Conservation (phyloP, 352 stramenopile genomes). For the Globisporangium nodosum region DNA sequence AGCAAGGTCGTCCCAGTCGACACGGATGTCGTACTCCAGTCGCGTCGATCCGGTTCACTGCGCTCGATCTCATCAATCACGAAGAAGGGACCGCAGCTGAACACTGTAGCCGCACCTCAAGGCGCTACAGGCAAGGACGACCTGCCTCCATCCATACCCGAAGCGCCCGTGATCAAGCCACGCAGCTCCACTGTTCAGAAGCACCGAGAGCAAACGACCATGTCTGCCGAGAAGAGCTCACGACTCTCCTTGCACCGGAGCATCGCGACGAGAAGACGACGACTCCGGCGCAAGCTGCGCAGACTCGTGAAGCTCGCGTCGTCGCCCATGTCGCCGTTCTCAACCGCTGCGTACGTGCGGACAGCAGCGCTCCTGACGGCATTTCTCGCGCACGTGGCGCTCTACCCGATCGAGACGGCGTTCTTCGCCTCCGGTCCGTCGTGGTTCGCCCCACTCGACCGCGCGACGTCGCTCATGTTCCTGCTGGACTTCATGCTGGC, state of each 20-base stretch:
- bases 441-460: neutral
- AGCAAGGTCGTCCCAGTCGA: neutral
- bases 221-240: neutral
- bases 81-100: too few species aligned
- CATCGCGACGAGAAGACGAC: neutral
- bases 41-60: neutral
- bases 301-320: neutral
- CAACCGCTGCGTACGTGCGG: conserved; percentile 19
- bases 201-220: neutral
- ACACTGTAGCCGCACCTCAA: neutral
- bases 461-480: conserved; percentile 11
- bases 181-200: neutral
- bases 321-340: conserved; percentile 32
- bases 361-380: conserved; percentile 18
- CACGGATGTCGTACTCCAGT: neutral
- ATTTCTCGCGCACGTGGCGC: conserved; percentile 25
- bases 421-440: conserved; percentile 16
- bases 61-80: neutral
- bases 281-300: neutral
- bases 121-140: neutral
- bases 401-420: conserved; percentile 29
- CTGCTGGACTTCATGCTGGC: conserved; percentile 21
- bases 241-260: conserved; percentile 7
- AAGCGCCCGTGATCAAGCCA: conserved; percentile 1
- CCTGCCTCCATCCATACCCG: neutral